These are phyloP conservation scores for Penicillium coffeae DNA, from an alignment of 495 filamentous ascomycete species.

Conservation along the genomic window DNA sequence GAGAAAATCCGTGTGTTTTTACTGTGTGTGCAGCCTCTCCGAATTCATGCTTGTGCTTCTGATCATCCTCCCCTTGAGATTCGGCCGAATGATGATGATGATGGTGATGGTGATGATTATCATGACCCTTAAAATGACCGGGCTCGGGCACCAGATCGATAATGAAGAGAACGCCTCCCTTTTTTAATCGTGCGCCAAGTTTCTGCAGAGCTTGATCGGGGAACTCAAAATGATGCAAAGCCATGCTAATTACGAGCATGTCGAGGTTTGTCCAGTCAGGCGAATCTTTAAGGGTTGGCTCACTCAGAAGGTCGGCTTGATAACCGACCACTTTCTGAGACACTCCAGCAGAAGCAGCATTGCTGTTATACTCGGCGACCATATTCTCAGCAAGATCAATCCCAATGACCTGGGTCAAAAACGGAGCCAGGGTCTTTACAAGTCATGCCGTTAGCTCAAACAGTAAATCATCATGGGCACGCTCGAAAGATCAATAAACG, in stretches of 20 bases:
- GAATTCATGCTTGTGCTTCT: conserved; percentile 14
- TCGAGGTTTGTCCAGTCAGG: conserved; percentile 57
- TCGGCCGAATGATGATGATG: too few species aligned
- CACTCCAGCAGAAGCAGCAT: conserved; percentile 35
- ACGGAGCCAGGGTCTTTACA: conserved; percentile 53
- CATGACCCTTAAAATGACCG: conserved; percentile 21
- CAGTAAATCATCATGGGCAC: too few species aligned
- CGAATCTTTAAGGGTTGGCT: conserved; percentile 36
- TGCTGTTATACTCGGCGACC: conserved; percentile 55
- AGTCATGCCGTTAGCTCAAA: neutral
- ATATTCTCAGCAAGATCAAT: conserved; percentile 67
- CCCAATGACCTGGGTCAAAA: conserved; percentile 57
- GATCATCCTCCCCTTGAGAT: too few species aligned
- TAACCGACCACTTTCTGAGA: conserved; percentile 52
- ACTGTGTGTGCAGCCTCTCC: conserved; percentile 42
- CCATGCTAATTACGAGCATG: conserved; percentile 59
- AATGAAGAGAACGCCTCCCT: conserved; percentile 61
- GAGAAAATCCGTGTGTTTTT: conserved; percentile 55
- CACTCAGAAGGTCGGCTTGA: conserved; percentile 54
- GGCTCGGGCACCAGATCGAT: conserved; percentile 55
- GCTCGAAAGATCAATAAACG: too few species aligned
- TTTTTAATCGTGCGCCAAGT: conserved; percentile 56
- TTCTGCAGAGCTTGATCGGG: conserved; percentile 51
- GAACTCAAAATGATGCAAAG: conserved; percentile 70
- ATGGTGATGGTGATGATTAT: conserved; percentile 12